Evolutionary conservation across 2,329 filamentous ascomycete genomes (phyloP), one percentile per base, ranked within the genome.

Genomic region (Cladobotryum protrusum): DNA sequence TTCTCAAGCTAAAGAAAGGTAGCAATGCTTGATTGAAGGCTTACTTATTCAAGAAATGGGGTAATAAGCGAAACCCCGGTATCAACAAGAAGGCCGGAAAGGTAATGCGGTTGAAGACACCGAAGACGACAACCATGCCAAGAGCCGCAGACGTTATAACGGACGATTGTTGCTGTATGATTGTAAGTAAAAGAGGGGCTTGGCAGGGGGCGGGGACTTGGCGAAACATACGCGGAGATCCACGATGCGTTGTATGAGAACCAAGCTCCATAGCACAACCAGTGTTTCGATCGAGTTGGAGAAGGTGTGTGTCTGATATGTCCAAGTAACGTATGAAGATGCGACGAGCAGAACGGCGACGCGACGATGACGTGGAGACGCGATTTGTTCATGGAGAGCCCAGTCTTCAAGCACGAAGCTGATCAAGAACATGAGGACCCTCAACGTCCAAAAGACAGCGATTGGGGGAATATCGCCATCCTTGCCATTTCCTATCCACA

Each of bases 271-370:
- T 48, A 89, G 81, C 46, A 99, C 90, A 45, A 92, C 79, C 59
- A 99, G 74, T 3, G 93, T 97, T 73, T 99, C 93, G 57, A 97
- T 80, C 54, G 92, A 95, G 71, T 99, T 99, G 55, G 92, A 97
- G 68, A 99, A 97, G 12, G 93, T 97, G 70, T 99, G 93, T 15
- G 89, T 93, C 71, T 99, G 93, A 71, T 92, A 96, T 41, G 92
- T 96, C 92, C 93, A 99, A 43, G 93, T 99, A 59, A 96, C 92
- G 70, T 97, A 99, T 20, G 90, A 96, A 24, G 92, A 97, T 42
- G 92, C 90, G 53, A 96, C 87, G 50, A 99, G 77, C 42, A 95
- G 75, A 41, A 95, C 81, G 9, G 90, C 89, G 49, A 86, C 74
- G 59, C 81, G 81, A 55, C 89, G 84, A 61, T 81, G 76, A 53